Evolutionary conservation across 805 yeast species (phyloP).

Genomic region (Metschnikowia hibisci): DNA sequence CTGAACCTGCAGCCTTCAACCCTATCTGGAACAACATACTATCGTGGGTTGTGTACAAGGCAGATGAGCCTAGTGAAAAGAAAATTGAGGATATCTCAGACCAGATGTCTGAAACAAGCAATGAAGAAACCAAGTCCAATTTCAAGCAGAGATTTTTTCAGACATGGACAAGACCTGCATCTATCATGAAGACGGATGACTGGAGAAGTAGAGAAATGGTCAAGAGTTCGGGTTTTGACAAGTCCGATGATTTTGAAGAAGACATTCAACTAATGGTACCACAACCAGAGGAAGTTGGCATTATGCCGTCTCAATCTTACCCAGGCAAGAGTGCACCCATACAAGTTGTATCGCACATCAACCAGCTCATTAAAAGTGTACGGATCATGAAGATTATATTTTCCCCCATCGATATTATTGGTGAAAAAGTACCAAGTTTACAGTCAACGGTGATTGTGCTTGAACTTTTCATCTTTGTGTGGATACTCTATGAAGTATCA

Average conservation of each 20-base stretch:
- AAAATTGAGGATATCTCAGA: constrained; percentile 15
- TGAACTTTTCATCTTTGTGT: constrained; percentile 36
- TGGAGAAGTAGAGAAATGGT: not conserved
- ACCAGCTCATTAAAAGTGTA: constrained; percentile 31
- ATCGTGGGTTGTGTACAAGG: constrained; percentile 32
- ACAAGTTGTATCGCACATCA: constrained; percentile 22
- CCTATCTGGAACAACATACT: constrained; percentile 38
- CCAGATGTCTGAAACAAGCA: constrained; percentile 1
- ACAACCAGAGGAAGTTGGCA: not conserved
- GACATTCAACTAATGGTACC: not conserved
- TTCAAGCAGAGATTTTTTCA: constrained; percentile 1
- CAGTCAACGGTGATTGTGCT: constrained; percentile 39
- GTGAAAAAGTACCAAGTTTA: constrained; percentile 32
- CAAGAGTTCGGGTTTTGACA: not conserved
- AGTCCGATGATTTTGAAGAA: not conserved
- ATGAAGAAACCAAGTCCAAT: not conserved
- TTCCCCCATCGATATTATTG: constrained; percentile 39
- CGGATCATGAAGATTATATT: constrained; percentile 34
- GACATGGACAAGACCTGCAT: constrained; percentile 3
- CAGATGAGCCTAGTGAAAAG: not conserved
- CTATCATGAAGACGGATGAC: not conserved
- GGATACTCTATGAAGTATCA: constrained; percentile 41
- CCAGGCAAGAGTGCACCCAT: constrained; percentile 7
- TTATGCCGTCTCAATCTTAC: not conserved
- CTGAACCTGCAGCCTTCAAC: constrained; percentile 17